Percentiles rank a stretch among this genome's conserved stretches.
phyloP scores from a whole-genome alignment of 768 basidiomycete species.

The Glaciozyma antarctica region DNA sequence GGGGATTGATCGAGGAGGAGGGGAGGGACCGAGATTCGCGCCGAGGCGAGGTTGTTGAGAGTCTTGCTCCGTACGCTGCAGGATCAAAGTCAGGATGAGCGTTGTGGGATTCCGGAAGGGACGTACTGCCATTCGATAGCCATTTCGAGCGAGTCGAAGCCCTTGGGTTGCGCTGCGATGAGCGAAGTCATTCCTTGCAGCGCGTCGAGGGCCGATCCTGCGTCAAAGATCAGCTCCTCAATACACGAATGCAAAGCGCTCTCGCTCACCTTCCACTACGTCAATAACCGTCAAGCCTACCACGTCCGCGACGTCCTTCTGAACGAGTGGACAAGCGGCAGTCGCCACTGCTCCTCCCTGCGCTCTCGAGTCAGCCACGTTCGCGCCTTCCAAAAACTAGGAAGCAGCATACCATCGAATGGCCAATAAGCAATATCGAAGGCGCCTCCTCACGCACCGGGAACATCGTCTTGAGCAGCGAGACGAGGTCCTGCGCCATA shows the following conservation, averaged over 20 bases:
- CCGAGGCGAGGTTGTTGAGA: conserved; percentile 70
- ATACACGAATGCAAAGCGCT: neutral
- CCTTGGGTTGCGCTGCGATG: conserved; percentile 71
- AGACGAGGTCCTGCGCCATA: conserved; percentile 64
- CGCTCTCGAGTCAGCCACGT: neutral
- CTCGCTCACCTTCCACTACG: conserved; percentile 69
- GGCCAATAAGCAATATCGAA: conserved; percentile 75
- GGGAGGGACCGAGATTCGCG: conserved; percentile 77
- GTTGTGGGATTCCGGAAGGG: neutral
- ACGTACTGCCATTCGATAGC: conserved; percentile 89
- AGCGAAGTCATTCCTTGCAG: conserved; percentile 85
- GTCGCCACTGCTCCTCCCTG: conserved; percentile 77
- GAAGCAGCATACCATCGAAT: conserved; percentile 60
- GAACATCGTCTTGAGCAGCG: conserved; percentile 59
- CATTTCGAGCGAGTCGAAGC: conserved; percentile 71
- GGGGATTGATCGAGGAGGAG: conserved; percentile 47
- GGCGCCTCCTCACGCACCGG: conserved; percentile 57
- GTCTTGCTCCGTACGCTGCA: conserved; percentile 68
- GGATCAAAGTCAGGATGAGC: neutral
- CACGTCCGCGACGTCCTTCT: conserved; percentile 56
- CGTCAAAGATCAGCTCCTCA: neutral
- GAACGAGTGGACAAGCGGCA: conserved; percentile 57
- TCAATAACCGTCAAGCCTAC: conserved; percentile 73
- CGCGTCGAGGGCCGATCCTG: conserved; percentile 86
- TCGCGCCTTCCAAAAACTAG: neutral